phyloP scores from a whole-genome alignment of 352 stramenopile genomes.

The Globisporangium cylindrosporum region DNA sequence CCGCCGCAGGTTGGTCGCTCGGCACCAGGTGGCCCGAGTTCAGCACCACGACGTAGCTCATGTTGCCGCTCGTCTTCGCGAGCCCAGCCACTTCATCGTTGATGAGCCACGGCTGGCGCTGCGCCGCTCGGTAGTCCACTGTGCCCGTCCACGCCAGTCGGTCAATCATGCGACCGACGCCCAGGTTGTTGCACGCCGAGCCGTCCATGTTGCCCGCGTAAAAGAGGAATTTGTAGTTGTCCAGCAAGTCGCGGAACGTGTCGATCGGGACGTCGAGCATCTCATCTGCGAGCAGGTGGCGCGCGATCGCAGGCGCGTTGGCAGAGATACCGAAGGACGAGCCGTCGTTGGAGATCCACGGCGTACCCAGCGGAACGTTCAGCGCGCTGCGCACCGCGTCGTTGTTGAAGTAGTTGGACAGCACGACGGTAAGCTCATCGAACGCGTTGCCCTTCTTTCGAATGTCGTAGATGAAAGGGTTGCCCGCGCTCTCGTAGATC shows the following conservation, averaged over 20 bases:
- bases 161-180: slow-evolving; percentile 74
- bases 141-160: slow-evolving; percentile 71
- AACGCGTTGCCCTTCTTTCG: slow-evolving; percentile 61
- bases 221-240: slow-evolving; percentile 85
- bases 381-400: slow-evolving; percentile 80
- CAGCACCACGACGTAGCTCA: slow-evolving; percentile 81
- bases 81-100: slow-evolving; percentile 60
- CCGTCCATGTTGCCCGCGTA: slow-evolving; percentile 86
- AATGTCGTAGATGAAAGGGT: slow-evolving; percentile 85
- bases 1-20: slow-evolving; percentile 61
- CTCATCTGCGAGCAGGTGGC: slow-evolving; percentile 70
- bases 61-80: slow-evolving; percentile 66
- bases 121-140: slow-evolving; percentile 56
- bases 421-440: slow-evolving; percentile 36
- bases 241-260: slow-evolving; percentile 70
- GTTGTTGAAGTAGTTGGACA: slow-evolving; percentile 84
- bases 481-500: slow-evolving; percentile 76
- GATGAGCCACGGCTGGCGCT: slow-evolving; percentile 57
- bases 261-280: slow-evolving; percentile 79
- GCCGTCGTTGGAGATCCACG: slow-evolving; percentile 68
- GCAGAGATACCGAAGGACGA: slow-evolving; percentile 50
- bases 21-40: slow-evolving; percentile 79
- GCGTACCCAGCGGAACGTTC: slow-evolving; percentile 69
- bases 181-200: slow-evolving; percentile 78
- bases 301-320: slow-evolving; percentile 51